Conservation (phyloP, 2,329 filamentous ascomycete genomes). For the Beauveria rudraprayagi region DNA sequence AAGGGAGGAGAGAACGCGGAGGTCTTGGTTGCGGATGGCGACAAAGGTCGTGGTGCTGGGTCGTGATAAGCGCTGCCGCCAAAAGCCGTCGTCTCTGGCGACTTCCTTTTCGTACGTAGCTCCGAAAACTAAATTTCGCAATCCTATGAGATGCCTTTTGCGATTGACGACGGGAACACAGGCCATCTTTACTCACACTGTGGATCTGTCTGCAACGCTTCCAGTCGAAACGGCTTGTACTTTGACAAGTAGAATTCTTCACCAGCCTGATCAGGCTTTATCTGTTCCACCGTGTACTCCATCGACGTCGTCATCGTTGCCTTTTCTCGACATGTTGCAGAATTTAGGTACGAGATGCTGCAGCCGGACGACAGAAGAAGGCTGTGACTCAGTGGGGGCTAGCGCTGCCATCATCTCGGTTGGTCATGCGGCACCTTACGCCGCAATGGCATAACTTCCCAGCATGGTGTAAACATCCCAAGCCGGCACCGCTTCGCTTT, state of each 20-base stretch:
- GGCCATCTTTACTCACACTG: background rate
- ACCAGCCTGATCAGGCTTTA: background rate
- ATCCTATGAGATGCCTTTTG: too few species aligned
- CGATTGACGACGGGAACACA: too few species aligned
- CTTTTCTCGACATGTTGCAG: background rate
- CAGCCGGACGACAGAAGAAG: background rate
- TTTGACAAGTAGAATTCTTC: background rate
- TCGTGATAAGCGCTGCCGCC: background rate
- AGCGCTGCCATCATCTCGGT: background rate
- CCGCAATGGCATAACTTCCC: conserved; percentile 20
- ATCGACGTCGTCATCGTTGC: background rate
- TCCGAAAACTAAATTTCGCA: background rate
- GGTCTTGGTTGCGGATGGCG: background rate
- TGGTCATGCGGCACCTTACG: conserved; percentile 7
- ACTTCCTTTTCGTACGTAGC: conserved; percentile 1
- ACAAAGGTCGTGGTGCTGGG: conserved; percentile 1
- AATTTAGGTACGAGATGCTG: background rate
- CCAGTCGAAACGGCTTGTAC: conserved; percentile 8
- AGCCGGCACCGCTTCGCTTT: background rate
- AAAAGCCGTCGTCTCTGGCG: conserved; percentile 6
- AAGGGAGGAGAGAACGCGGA: background rate
- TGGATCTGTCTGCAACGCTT: conserved; percentile 4
- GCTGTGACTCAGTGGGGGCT: conserved; percentile 2
- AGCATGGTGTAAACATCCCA: conserved; percentile 19
- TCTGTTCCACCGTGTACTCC: conserved; percentile 3